Percentiles rank a stretch among this genome's conserved stretches.
phyloP scores from a whole-genome alignment of 352 stramenopile genomes.

The Phytophthora chlamydospora region DNA sequence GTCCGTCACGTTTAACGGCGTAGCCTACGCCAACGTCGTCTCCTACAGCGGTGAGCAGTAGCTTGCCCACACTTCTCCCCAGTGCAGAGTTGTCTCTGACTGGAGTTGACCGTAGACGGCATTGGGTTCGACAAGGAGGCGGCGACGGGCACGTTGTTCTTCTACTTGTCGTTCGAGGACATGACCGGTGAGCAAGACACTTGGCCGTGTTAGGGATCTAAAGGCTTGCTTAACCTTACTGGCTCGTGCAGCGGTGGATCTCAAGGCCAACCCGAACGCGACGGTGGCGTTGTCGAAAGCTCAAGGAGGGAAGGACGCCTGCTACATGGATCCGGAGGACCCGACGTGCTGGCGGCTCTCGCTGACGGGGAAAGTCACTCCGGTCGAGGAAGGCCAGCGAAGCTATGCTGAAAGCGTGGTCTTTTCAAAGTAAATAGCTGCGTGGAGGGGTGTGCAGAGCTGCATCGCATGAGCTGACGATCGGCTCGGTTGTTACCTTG shows the following conservation, averaged over 20 bases:
- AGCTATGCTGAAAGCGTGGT: slow-evolving; percentile 56
- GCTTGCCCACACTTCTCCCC: background rate
- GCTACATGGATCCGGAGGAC: slow-evolving; percentile 69
- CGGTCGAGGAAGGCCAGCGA: slow-evolving; percentile 38
- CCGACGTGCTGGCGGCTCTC: slow-evolving; percentile 74
- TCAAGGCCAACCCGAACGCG: slow-evolving; percentile 54
- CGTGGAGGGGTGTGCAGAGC: background rate
- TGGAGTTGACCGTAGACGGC: slow-evolving; percentile 42
- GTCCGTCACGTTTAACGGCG: slow-evolving; percentile 53
- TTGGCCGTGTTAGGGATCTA: background rate
- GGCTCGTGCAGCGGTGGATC: slow-evolving; percentile 38
- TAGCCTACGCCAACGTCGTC: slow-evolving; percentile 58
- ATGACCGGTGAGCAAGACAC: slow-evolving; percentile 18
- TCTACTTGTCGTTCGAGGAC: slow-evolving; percentile 66
- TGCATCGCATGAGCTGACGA: background rate
- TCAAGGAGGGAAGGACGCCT: slow-evolving; percentile 49
- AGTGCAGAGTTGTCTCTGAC: background rate
- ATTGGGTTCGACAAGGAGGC: slow-evolving; percentile 49
- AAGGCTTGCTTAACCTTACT: background rate
- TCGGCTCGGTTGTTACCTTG: background rate
- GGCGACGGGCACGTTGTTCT: slow-evolving; percentile 67
- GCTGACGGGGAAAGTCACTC: slow-evolving; percentile 53
- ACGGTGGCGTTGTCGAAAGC: slow-evolving; percentile 63
- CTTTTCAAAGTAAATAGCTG: slow-evolving; percentile 51
- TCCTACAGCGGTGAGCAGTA: slow-evolving; percentile 63